Evolutionary conservation across 2,329 filamentous ascomycete genomes (phyloP), one percentile per base, ranked within the genome.

Genomic region (Colletotrichum musicola): DNA sequence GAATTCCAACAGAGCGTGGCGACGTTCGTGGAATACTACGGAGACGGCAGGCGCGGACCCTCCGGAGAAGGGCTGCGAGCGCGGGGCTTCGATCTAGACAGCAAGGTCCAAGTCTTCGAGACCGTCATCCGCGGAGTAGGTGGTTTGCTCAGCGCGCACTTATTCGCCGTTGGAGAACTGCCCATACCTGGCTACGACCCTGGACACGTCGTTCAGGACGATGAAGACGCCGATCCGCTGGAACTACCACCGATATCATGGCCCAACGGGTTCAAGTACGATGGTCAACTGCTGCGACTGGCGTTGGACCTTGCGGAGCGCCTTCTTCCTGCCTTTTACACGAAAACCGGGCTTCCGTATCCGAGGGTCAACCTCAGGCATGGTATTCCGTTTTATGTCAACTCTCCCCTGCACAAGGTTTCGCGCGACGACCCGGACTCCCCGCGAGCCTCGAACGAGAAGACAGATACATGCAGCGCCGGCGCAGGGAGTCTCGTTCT

Each of bases 91-190:
- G 94, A 99, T 79, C 84, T 97, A 47, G 95, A 99, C 80, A 97
- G 95, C 82, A 99, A 98, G 81, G 96, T 99, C 2, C 95, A 99
- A 81, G 94, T 99, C 46, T 99, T 99, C 76, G 96, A 99, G 83
- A 98, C 95, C 0, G 95, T 97, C 42, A 99, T 99, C 73, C 88
- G 96, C 67, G 96, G 95, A 16, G 88, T 97, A 53, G 96, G 96
- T 14, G 96, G 96, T 0, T 83, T 99, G 64, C 82, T 99, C 72
- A 98, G 95, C 75, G 94, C 95, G 2, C 96, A 99, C 81, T 83
- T 98, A 49, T 99, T 99, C 78, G 95, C 96, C 13, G 86, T 94
- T 22, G 96, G 95, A 40, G 94, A 97, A 65, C 81, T 99, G 64
- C 96, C 96, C 1, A 97, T 98, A 63, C 83, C 85, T 14, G 92